Evolutionary conservation across 2,329 filamentous ascomycete species (phyloP), one percentile per base, ranked within the genome.

Genomic region (Beauveria varroae): DNA sequence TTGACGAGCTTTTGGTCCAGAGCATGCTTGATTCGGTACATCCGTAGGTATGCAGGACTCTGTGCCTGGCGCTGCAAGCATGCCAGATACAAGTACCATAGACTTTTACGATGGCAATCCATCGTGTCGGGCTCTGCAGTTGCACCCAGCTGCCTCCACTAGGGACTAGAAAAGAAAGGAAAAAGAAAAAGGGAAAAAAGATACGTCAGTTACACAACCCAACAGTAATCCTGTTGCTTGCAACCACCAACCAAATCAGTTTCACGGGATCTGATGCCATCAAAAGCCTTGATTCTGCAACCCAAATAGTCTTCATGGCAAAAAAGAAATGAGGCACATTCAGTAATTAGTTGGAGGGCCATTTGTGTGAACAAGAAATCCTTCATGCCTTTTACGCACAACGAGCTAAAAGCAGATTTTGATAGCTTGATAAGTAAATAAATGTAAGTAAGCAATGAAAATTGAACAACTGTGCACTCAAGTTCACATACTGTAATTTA

Each of bases 1-100:
- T 28, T 43, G 22, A 22, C 20, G 18, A n/a, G n/a, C 10, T 24
- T n/a, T 18, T 9, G 26, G 24, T 30, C 18, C 24, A 51, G n/a
- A 34, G 47, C 47, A 26, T 26, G n/a, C 9, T 26, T 34, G 18
- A 7, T n/a, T 16, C 7, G 54, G 46, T n/a, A n/a, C n/a, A n/a
- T n/a, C n/a, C n/a, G n/a, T n/a, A n/a, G n/a, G n/a, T 51, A 58
- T 43, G 46, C 56, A 58, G 5, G 24, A 58, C 56, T 26, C 37
- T 24, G 24, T 24, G 5, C 20, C 34, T 51, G 41, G 55, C 20
- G 26, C 44, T 49, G 34, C 16, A 16, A 4, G 14, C 18, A 30
- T n/a, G 44, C 55, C 44, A 50, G 30, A 57, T 57, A 14, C 10
- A 57, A 41, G 55, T 57, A 57, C 34, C 14, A 16, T 57, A 1